A percentile compares a stretch with the other conserved stretches of the same genome.
Evolutionary conservation across 1,139 yeast genomes (phyloP).

Genomic region (Hemisphaericaspora xylofermentans): DNA sequence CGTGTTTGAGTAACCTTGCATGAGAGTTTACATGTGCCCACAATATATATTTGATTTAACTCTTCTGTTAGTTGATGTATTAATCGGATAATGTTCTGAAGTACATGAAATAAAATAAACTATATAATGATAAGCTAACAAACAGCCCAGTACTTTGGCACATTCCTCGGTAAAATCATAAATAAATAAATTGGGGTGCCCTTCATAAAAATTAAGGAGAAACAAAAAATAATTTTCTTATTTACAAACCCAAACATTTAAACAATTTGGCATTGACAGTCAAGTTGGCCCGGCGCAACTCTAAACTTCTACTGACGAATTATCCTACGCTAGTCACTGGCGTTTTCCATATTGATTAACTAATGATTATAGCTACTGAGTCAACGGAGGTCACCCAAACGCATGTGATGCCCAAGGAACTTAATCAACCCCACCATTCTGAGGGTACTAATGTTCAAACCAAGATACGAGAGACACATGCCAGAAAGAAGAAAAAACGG

Average conservation of each 20-base stretch:
- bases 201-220: no score
- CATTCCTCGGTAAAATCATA: no score
- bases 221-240: no score
- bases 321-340: neutral
- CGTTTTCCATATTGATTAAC: neutral
- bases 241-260: no score
- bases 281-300: neutral
- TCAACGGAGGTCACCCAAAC: neutral
- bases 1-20: neutral
- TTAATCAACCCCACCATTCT: conserved; percentile 1
- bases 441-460: neutral
- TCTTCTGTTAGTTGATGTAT: no score
- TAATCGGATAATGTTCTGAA: no score
- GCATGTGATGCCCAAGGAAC: neutral
- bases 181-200: no score
- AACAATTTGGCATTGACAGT: neutral
- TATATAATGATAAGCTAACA: no score
- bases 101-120: no score
- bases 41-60: neutral
- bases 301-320: no score
- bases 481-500: conserved; percentile 4
- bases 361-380: neutral
- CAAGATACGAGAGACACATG: neutral
- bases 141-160: no score
- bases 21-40: neutral